These are phyloP conservation scores for Backusella circina DNA, from an alignment of 192 early-diverging fungal genomes.

Conservation along the genomic window DNA sequence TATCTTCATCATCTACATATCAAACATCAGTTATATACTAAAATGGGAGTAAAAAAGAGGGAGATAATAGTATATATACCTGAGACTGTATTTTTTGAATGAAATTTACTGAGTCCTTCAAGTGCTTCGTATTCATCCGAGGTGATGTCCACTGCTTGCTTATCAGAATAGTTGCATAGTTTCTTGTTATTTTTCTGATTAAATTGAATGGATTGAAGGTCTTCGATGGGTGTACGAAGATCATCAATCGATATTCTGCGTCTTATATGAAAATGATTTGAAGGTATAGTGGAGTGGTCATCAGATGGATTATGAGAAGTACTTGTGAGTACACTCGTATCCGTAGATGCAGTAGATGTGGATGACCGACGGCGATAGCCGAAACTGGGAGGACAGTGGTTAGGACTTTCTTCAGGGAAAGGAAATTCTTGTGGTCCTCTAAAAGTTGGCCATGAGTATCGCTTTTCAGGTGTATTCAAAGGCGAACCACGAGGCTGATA, in stretches of 20 bases:
- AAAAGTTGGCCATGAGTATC: neutral
- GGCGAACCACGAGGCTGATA: neutral
- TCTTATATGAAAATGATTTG: neutral
- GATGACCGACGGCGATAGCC: constrained; percentile 7
- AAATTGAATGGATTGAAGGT: neutral
- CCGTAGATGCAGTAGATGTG: neutral
- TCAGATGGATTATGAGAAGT: neutral
- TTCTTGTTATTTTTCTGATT: neutral
- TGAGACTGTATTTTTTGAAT: neutral
- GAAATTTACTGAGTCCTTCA: constrained; percentile 5
- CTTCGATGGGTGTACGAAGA: constrained; percentile 4
- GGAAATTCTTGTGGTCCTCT: neutral
- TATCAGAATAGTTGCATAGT: neutral
- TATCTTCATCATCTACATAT: neutral
- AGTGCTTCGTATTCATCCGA: constrained; percentile 8
- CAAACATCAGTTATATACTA: neutral
- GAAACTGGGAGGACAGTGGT: neutral
- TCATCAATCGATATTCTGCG: constrained; percentile 12
- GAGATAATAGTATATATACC: neutral
- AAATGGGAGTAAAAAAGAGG: neutral
- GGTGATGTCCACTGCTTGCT: neutral
- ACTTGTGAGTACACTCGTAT: neutral
- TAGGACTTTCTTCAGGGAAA: neutral
- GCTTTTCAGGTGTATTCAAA: neutral
- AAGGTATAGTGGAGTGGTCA: neutral